A percentile compares a stretch with the other conserved stretches of the same genome.
These are phyloP conservation scores for Closterium sp. DNA, from an alignment of 139 green algal species.

Conservation along the genomic window DNA sequence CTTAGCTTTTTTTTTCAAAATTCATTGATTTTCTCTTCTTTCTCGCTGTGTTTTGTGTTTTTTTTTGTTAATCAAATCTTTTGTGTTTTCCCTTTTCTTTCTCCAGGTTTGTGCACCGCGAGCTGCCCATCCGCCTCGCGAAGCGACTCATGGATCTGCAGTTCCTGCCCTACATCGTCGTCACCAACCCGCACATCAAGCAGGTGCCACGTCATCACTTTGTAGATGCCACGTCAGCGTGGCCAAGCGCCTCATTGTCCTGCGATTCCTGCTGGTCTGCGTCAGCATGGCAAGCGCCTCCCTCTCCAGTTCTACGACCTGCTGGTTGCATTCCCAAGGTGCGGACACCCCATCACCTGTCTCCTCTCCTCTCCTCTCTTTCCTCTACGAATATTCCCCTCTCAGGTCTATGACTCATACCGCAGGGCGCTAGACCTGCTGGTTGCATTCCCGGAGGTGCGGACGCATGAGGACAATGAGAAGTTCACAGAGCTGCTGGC, in stretches of 20 bases:
- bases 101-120: conserved; percentile 45
- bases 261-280: conserved; percentile 72
- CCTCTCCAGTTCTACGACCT: conserved; percentile 55
- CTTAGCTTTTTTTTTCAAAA: too few species aligned
- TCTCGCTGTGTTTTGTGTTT: too few species aligned
- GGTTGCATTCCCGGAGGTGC: neutral
- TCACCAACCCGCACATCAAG: conserved; percentile 89
- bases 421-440: conserved; percentile 67
- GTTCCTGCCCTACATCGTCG: conserved; percentile 83
- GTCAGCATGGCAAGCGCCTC: too few species aligned
- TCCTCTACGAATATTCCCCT: neutral
- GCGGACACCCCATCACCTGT: too few species aligned
- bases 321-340: neutral
- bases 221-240: neutral
- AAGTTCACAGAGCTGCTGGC: conserved; percentile 71
- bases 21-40: too few species aligned
- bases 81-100: neutral
- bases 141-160: conserved; percentile 84
- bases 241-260: conserved; percentile 77
- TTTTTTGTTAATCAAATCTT: too few species aligned
- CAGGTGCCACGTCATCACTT: conserved; percentile 41
- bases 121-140: conserved; percentile 78
- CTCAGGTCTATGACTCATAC: conserved; percentile 72
- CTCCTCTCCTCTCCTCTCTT: neutral
- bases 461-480: conserved; percentile 67